Conservation (phyloP, 108 stramenopile genomes). For the Bacterosira constricta region DNA sequence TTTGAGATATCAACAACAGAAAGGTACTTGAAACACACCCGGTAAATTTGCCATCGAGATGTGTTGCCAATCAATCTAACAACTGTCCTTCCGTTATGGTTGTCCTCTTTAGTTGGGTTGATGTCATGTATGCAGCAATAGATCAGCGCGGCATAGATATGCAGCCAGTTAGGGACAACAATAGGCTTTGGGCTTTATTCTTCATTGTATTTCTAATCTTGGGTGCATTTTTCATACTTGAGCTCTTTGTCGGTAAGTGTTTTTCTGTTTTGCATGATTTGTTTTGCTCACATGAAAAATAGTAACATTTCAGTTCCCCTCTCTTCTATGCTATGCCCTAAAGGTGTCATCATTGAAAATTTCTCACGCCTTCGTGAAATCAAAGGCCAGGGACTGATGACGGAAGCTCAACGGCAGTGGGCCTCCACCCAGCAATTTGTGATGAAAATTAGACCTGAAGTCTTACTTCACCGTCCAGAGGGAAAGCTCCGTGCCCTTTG, state of each 20-base stretch:
- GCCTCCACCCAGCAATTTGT: slow-evolving; percentile 63
- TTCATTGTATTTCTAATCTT: slow-evolving; percentile 67
- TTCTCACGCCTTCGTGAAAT: slow-evolving; percentile 59
- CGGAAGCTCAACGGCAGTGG: slow-evolving; percentile 61
- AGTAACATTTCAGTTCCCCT: no score
- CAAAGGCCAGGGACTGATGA: slow-evolving; percentile 50
- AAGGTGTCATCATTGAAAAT: slow-evolving; percentile 72
- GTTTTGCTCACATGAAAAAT: no score
- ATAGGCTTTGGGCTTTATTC: slow-evolving; percentile 38
- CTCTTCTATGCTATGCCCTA: no score
- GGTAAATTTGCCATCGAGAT: no score
- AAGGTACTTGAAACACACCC: no score
- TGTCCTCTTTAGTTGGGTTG: slow-evolving; percentile 62
- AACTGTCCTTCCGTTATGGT: no score
- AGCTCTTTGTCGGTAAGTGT: slow-evolving; percentile 86
- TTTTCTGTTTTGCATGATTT: no score
- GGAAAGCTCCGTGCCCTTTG: slow-evolving; percentile 26
- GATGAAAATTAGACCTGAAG: slow-evolving; percentile 48
- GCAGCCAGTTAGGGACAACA: slow-evolving; percentile 48
- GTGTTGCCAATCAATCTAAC: no score
- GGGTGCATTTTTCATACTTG: slow-evolving; percentile 70
- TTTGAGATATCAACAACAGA: slow-evolving; percentile 75
- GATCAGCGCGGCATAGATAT: slow-evolving; percentile 55
- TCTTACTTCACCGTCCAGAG: slow-evolving; percentile 22
- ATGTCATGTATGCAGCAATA: slow-evolving; percentile 59